These are phyloP conservation scores for Kazachstania viticola DNA, from an alignment of 805 yeast species.

Conservation along the genomic window DNA sequence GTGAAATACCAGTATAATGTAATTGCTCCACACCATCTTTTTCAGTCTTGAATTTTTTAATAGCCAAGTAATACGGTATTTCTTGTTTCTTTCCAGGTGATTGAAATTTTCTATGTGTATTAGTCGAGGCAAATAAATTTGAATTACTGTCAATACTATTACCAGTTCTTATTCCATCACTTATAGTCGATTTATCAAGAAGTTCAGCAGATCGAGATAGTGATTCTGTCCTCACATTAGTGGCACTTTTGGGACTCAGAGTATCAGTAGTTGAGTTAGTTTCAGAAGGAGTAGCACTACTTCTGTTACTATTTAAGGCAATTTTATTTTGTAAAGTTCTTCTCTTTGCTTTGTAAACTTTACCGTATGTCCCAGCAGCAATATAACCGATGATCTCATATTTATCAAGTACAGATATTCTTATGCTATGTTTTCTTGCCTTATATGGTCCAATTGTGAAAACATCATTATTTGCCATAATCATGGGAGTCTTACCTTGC, in stretches of 20 bases:
- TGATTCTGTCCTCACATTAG: neutral
- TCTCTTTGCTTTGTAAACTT: conserved; percentile 82
- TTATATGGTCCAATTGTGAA: conserved; percentile 50
- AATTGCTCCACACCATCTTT: conserved; percentile 73
- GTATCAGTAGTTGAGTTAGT: neutral
- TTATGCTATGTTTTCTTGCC: conserved; percentile 47
- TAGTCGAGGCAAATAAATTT: neutral
- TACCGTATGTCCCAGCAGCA: conserved; percentile 98
- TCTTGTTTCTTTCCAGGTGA: conserved; percentile 3
- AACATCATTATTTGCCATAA: conserved; percentile 44
- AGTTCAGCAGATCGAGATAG: too few species aligned
- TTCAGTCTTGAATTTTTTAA: conserved; percentile 91
- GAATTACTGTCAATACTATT: neutral
- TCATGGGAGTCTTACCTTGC: conserved; percentile 31
- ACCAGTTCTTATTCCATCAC: neutral
- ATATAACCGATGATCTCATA: conserved; percentile 89
- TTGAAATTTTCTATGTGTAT: neutral
- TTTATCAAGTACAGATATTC: conserved; percentile 69
- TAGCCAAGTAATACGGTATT: conserved; percentile 50
- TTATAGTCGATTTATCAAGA: neutral
- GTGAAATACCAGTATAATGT: conserved; percentile 91
- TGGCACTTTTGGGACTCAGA: too few species aligned
- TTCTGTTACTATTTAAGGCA: neutral
- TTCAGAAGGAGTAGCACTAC: neutral
- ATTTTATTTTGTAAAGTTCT: neutral